Conservation (phyloP, 1,284 basidiomycete genomes). For the Athelia psychrophila region DNA sequence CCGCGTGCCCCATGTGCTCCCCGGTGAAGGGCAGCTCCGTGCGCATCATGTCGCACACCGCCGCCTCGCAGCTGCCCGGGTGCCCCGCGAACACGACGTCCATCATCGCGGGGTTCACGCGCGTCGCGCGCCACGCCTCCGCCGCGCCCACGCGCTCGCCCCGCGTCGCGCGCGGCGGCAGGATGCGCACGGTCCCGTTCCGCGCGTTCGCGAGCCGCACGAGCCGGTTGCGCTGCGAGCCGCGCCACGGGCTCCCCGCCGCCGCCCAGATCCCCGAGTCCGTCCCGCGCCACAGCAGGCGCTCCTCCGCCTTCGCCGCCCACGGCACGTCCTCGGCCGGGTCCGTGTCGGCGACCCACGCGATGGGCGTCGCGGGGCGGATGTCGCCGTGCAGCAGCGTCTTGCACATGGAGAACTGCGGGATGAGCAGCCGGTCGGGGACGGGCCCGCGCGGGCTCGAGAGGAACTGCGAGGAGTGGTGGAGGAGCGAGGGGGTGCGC, state of each 20-base stretch:
- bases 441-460: conserved; percentile 47
- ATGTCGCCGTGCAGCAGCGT: conserved; percentile 62
- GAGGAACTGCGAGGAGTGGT: conserved; percentile 56
- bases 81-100: conserved; percentile 53
- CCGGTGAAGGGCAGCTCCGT: conserved; percentile 45
- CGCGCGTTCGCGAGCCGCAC: conserved; percentile 33
- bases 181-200: conserved; percentile 26
- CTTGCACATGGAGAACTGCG: conserved; percentile 55
- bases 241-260: conserved; percentile 43
- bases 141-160: conserved; percentile 40
- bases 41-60: conserved; percentile 41
- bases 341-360: conserved; percentile 36
- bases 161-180: conserved; percentile 18
- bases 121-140: conserved; percentile 27
- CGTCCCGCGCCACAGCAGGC: conserved; percentile 63
- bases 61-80: conserved; percentile 41
- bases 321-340: conserved; percentile 48
- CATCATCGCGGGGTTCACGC: conserved; percentile 48
- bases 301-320: conserved; percentile 53
- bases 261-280: conserved; percentile 61
- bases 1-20: conserved; percentile 33
- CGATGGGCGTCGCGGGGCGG: conserved; percentile 48
- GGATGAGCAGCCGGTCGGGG: conserved; percentile 44
- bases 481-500: conserved; percentile 45
- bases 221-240: conserved; percentile 42